Evolutionary conservation across 495 filamentous ascomycete species (phyloP), one percentile per base, ranked within the genome.

Genomic region (Aspergillus kassunensis): DNA sequence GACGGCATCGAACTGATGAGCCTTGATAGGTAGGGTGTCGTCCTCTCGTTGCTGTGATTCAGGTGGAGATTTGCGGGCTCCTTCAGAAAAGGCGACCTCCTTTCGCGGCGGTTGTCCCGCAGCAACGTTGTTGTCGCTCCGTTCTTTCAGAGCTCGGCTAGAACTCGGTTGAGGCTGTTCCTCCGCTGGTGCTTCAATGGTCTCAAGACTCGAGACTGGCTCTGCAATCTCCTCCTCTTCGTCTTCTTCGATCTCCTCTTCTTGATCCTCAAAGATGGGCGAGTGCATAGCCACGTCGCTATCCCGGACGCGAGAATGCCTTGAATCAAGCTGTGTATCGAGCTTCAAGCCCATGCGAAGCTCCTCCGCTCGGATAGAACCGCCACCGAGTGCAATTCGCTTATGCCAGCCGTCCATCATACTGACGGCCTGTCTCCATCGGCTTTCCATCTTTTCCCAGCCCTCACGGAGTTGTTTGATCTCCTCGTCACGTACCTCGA

Each of bases 341-440:
- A 90, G 76, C 21, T 75, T 75, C 64, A 96, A 73, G 1, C 89
- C 86, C 72, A 82, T 83, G 67, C 82, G 86, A 44, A 95, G 65
- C 62, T 96, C 91, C 23, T 95, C 90, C 21, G 91, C 75, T 56
- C 90, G 85, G 29, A 96, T 80, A 0, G 88, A 85, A 55, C 86
- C 83, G 12, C 91, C 91, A 49, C 83, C 87, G 44, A 84, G 80
- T 3, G 80, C 79, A 76, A 96, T 89, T 16, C 89, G 79, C 63
- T 83, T 85, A 51, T 91, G 85, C 93, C 95, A 97, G 23, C 87
- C 84, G 43, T 96, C 89, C 79, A 98, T 95, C 76, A 97, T 79
- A 25, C 81, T 77, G 2, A 97, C 81, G 1, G 92, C 87, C 55
- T 97, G 92, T 59, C 81, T 82, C 92, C 93, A 97, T 34, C 92